A percentile compares a stretch with the other conserved stretches of the same genome.
Conservation (phyloP, 1,284 basidiomycete species). For the Ganoderma meredithae region DNA sequence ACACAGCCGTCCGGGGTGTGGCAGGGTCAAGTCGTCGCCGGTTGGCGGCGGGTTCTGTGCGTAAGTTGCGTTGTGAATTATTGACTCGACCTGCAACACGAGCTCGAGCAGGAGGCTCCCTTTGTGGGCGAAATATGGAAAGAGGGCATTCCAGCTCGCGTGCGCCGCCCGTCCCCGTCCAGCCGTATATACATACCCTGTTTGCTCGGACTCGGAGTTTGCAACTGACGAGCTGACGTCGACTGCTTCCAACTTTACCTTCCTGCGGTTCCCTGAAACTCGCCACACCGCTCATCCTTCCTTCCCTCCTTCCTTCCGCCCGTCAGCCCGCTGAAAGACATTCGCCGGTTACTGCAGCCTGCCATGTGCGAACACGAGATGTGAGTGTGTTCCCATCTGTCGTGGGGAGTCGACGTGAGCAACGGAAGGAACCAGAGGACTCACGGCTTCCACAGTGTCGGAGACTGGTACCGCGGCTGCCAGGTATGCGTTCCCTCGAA, state of each 20-base stretch:
- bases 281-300: not conserved
- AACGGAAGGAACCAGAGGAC: not conserved
- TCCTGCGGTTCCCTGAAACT: not conserved
- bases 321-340: not conserved
- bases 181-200: not conserved
- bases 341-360: not conserved
- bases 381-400: slow-evolving; percentile 44
- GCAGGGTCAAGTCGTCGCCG: too few species aligned
- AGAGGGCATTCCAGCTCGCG: not conserved
- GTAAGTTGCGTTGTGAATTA: not conserved
- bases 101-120: not conserved
- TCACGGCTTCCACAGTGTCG: slow-evolving; percentile 48
- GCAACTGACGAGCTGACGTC: not conserved
- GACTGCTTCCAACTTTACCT: not conserved
- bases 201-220: not conserved
- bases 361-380: slow-evolving; percentile 67
- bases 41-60: not conserved
- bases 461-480: slow-evolving; percentile 69
- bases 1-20: too few species aligned
- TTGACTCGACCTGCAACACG: too few species aligned
- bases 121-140: not conserved
- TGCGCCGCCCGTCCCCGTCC: not conserved
- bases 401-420: not conserved
- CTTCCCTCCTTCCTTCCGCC: too few species aligned
- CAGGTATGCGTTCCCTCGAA: slow-evolving; percentile 47